Conservation (phyloP, 352 stramenopile species). For the Phytophthora agathidicida region DNA sequence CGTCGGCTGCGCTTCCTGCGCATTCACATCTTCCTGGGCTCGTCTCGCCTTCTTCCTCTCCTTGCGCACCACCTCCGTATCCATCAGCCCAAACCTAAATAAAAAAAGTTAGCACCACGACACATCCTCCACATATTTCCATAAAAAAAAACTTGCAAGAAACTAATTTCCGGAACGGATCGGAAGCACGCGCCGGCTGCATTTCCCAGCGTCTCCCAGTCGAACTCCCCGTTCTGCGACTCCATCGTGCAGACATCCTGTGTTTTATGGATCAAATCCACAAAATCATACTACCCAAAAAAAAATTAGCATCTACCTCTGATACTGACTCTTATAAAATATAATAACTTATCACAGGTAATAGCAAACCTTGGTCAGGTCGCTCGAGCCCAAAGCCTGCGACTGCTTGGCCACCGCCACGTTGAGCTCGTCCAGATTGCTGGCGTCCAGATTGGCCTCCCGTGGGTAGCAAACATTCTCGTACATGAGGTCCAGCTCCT, state of each 20-base stretch:
- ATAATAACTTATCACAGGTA: too few species aligned
- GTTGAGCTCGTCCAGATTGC: conserved; percentile 85
- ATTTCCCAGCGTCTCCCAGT: conserved; percentile 68
- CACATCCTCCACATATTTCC: neutral
- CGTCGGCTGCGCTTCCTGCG: conserved; percentile 63
- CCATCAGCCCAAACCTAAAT: conserved; percentile 71
- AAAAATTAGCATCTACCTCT: too few species aligned
- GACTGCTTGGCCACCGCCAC: conserved; percentile 77
- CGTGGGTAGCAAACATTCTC: conserved; percentile 80
- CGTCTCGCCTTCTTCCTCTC: conserved; percentile 61
- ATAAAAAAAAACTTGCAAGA: conserved; percentile 47
- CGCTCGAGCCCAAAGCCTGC: conserved; percentile 67
- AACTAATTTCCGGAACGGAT: conserved; percentile 72
- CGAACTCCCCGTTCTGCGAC: conserved; percentile 44
- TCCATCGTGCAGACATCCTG: conserved; percentile 51
- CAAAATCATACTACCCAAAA: conserved; percentile 56
- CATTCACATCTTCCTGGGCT: conserved; percentile 51
- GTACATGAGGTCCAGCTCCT: conserved; percentile 79
- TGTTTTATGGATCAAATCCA: conserved; percentile 63
- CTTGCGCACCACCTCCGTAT: conserved; percentile 78
- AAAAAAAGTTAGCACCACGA: neutral
- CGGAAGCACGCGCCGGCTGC: conserved; percentile 76
- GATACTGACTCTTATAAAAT: too few species aligned
- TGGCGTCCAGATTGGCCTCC: conserved; percentile 83
- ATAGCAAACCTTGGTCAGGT: conserved; percentile 65